phyloP scores from a whole-genome alignment of 768 basidiomycete species.

The Lentinula guzmanii region DNA sequence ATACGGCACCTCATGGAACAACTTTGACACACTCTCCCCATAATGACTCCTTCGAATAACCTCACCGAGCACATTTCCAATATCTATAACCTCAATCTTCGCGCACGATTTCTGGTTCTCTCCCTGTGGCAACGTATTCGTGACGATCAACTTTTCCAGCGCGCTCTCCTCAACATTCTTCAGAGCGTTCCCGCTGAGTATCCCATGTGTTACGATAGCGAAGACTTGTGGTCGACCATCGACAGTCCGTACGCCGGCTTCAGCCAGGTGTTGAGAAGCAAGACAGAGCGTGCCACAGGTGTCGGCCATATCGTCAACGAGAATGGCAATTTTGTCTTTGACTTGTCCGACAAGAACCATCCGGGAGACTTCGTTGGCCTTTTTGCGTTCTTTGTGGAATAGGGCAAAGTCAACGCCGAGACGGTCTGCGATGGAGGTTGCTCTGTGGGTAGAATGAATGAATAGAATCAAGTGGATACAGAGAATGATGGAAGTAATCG shows the following conservation, averaged over 20 bases:
- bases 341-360: conserved; percentile 96
- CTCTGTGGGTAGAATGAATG: conserved; percentile 41
- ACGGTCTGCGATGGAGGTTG: conserved; percentile 94
- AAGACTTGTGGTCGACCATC: conserved; percentile 42
- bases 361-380: conserved; percentile 89
- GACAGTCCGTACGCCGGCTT: conserved; percentile 71
- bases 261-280: conserved; percentile 82
- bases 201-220: conserved; percentile 95
- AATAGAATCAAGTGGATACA: background rate
- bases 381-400: conserved; percentile 99
- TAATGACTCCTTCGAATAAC: conserved; percentile 95
- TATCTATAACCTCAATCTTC: conserved; percentile 91
- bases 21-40: conserved; percentile 88
- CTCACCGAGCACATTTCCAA: conserved; percentile 92
- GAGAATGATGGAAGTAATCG: too few species aligned
- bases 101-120: conserved; percentile 63
- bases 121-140: conserved; percentile 93
- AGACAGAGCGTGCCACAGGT: conserved; percentile 93
- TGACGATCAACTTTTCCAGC: conserved; percentile 93
- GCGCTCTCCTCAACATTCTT: conserved; percentile 63
- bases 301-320: conserved; percentile 99
- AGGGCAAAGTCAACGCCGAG: conserved; percentile 96
- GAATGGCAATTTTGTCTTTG: conserved; percentile 85
- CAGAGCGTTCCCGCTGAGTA: conserved; percentile 87
- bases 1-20: conserved; percentile 88